These are phyloP conservation scores for Hymenoscyphus linearis DNA, from an alignment of 2,329 filamentous ascomycete genomes.

Conservation along the genomic window DNA sequence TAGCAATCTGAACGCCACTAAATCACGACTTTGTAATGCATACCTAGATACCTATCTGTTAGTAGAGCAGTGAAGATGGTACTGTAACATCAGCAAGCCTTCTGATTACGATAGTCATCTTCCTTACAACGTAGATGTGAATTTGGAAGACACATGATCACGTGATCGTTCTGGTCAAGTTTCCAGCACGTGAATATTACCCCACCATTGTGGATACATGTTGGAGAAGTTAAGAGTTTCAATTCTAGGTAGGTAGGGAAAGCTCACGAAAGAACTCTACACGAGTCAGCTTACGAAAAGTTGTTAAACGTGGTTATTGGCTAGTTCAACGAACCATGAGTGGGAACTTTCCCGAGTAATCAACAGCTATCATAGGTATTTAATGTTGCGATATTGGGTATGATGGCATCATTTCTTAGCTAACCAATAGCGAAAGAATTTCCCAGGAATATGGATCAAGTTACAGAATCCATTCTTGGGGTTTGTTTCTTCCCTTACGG, in stretches of 20 bases:
- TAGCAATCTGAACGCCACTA: slow-evolving; percentile 15
- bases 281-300: neutral
- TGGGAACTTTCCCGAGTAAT: neutral
- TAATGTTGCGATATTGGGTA: slow-evolving; percentile 12
- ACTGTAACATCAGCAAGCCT: no score
- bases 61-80: no score
- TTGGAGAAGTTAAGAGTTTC: neutral
- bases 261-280: neutral
- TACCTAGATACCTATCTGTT: neutral
- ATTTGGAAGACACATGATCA: neutral
- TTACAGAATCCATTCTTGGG: neutral
- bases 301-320: neutral
- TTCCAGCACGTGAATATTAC: neutral
- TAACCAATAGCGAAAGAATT: slow-evolving; percentile 3
- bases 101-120: no score
- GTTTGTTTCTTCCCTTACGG: neutral
- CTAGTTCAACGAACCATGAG: neutral
- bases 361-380: neutral
- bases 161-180: neutral
- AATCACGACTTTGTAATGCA: neutral
- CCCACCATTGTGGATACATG: neutral
- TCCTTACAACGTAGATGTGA: neutral
- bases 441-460: neutral
- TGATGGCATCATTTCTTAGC: slow-evolving; percentile 12
- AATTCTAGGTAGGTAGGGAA: neutral